Evolutionary conservation across 768 basidiomycete species (phyloP).

Genomic region (Leccinellum albellum): DNA sequence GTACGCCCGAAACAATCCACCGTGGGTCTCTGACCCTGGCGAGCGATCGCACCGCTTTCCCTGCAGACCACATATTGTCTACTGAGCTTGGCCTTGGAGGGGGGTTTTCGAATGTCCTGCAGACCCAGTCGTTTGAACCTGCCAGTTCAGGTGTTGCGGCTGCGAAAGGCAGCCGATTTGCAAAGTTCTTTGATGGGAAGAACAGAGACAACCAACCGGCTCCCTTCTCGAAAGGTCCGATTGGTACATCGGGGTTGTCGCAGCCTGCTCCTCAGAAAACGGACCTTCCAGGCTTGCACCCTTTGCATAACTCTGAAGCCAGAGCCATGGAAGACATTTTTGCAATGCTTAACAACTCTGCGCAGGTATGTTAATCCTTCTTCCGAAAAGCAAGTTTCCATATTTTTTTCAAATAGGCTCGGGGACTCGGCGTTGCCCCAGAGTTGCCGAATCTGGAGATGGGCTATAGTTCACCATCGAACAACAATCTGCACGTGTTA

Average conservation of each 20-base stretch:
- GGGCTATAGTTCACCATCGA: constrained; percentile 21
- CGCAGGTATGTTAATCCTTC: constrained; percentile 48
- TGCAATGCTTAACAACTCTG: constrained; percentile 73
- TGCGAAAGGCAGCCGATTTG: constrained; percentile 77
- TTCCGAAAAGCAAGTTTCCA: constrained; percentile 1
- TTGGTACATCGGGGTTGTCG: constrained; percentile 39
- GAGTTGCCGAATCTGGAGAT: constrained; percentile 24
- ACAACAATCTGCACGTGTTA: constrained; percentile 33
- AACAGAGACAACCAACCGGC: constrained; percentile 38
- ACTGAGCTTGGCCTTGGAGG: constrained; percentile 17
- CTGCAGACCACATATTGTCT: constrained; percentile 18
- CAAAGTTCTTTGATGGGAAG: constrained; percentile 85
- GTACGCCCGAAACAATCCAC: constrained; percentile 18
- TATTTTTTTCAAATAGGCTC: constrained; percentile 21
- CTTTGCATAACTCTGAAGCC: constrained; percentile 42
- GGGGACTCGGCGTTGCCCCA: constrained; percentile 22
- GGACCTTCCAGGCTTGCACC: constrained; percentile 37
- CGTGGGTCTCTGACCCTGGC: constrained; percentile 16
- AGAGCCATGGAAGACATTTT: constrained; percentile 77
- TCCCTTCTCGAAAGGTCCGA: constrained; percentile 36
- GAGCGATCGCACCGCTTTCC: constrained; percentile 23
- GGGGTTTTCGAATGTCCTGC: constrained; percentile 12
- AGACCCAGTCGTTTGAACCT: constrained; percentile 23
- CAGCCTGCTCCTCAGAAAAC: constrained; percentile 48
- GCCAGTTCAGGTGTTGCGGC: constrained; percentile 45